phyloP scores from a whole-genome alignment of 352 stramenopile genomes.

The Globisporangium cylindrosporum region DNA sequence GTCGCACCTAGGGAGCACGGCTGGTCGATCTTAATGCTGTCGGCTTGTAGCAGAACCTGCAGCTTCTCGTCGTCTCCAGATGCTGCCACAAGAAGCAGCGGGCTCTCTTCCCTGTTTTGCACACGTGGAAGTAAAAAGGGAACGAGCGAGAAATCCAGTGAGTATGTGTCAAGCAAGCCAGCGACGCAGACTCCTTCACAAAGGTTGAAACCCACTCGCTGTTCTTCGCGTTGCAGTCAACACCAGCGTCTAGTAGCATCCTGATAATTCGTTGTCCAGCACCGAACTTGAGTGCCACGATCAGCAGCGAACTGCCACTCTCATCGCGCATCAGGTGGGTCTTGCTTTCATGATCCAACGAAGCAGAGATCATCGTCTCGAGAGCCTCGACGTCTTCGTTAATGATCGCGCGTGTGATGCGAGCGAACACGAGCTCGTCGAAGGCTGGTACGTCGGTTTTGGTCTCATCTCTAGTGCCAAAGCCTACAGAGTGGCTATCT shows the following conservation, averaged over 20 bases:
- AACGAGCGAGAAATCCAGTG: background rate
- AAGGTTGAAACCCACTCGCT: constrained; percentile 37
- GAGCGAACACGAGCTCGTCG: constrained; percentile 15
- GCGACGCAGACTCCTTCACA: background rate
- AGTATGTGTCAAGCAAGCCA: background rate
- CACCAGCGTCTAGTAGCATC: constrained; percentile 27
- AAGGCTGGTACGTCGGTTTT: background rate
- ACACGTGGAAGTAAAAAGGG: background rate
- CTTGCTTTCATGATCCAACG: background rate
- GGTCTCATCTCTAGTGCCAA: background rate
- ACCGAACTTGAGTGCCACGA: constrained; percentile 42
- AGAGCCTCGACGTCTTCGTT: constrained; percentile 21
- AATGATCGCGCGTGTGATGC: constrained; percentile 27
- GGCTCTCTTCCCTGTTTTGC: constrained; percentile 38
- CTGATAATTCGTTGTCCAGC: constrained; percentile 25
- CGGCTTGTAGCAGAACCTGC: constrained; percentile 21
- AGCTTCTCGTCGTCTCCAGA: constrained; percentile 41
- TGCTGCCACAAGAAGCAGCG: constrained; percentile 51
- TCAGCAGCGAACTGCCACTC: constrained; percentile 51
- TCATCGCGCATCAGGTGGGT: constrained; percentile 23
- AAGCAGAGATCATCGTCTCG: constrained; percentile 15
- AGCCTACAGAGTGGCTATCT: background rate
- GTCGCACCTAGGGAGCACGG: constrained; percentile 43
- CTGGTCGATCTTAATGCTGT: constrained; percentile 39
- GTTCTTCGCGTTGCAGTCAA: constrained; percentile 54